These are phyloP conservation scores for Teunomyces lycoperdinae DNA, from an alignment of 805 yeast species.

Conservation along the genomic window DNA sequence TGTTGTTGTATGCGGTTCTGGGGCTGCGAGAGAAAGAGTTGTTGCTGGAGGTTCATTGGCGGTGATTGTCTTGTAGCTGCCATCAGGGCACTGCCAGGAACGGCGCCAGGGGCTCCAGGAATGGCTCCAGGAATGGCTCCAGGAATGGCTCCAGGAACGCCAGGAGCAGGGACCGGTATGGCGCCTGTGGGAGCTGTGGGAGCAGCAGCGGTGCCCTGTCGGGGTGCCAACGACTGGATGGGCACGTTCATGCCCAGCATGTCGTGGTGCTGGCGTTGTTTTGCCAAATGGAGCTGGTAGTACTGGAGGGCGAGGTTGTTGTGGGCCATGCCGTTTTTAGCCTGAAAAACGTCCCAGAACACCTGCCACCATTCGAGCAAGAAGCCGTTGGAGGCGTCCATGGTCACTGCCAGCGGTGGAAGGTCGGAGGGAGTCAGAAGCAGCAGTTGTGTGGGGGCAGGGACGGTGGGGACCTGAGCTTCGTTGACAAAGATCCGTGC, in stretches of 20 bases:
- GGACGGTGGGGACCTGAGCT: constrained; percentile 57
- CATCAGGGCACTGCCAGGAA: neutral
- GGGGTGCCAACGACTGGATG: constrained; percentile 10
- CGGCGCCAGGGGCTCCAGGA: neutral
- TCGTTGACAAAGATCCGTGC: constrained; percentile 75
- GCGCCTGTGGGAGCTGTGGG: neutral
- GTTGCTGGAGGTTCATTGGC: constrained; percentile 23
- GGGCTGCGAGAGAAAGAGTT: constrained; percentile 24
- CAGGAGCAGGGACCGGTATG: neutral
- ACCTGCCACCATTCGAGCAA: constrained; percentile 95
- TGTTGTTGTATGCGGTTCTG: constrained; percentile 41
- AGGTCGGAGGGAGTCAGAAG: constrained; percentile 10
- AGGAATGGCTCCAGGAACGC: neutral
- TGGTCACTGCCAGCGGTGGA: constrained; percentile 36
- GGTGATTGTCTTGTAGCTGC: neutral
- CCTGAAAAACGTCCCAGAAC: constrained; percentile 91
- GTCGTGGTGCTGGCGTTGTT: constrained; percentile 59
- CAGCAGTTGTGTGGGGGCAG: constrained; percentile 22
- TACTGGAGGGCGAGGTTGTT: constrained; percentile 61
- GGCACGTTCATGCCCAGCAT: constrained; percentile 37
- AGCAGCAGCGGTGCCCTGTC: neutral
- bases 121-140: neutral
- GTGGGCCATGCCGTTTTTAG: constrained; percentile 56
- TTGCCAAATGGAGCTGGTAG: constrained; percentile 58
- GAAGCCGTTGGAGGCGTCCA: constrained; percentile 87